Conservation (phyloP, 179 eudicot species). For the Silene vulgaris region DNA sequence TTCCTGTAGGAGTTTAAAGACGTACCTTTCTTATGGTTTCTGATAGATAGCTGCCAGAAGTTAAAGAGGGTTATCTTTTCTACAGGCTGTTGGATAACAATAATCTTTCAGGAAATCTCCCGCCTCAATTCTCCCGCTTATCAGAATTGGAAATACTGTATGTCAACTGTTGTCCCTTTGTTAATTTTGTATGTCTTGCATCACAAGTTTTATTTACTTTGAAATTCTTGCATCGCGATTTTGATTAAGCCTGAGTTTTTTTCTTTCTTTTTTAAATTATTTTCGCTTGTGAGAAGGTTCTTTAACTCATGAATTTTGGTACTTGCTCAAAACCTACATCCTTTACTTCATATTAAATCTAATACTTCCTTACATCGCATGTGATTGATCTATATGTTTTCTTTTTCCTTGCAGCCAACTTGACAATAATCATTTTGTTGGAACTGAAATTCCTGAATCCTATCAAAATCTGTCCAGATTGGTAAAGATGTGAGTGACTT, state of each 20-base stretch:
- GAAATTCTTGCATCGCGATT: background rate
- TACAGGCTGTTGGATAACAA: constrained; percentile 71
- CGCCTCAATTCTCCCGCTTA: constrained; percentile 44
- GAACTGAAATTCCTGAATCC: constrained; percentile 44
- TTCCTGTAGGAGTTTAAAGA: constrained; percentile 4
- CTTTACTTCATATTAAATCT: background rate
- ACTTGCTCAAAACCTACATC: background rate
- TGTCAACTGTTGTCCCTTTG: background rate
- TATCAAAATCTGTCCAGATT: constrained; percentile 50
- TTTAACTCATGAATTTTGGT: background rate
- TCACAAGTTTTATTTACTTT: background rate
- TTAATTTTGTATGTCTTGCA: background rate
- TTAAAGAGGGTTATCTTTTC: constrained; percentile 19
- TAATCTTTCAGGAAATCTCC: constrained; percentile 61
- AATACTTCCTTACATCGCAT: background rate
- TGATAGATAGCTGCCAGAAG: background rate
- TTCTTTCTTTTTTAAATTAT: background rate
- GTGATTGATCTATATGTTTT: constrained; percentile 11
- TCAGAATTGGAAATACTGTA: constrained; percentile 39
- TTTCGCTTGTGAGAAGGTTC: background rate
- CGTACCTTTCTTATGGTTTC: background rate
- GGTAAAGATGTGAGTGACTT: constrained; percentile 45
- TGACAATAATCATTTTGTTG: constrained; percentile 48
- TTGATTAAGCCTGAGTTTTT: background rate
- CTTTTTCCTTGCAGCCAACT: constrained; percentile 48